Evolutionary conservation across 192 early-diverging fungal species (phyloP).

Genomic region (Coemansia sp.): DNA sequence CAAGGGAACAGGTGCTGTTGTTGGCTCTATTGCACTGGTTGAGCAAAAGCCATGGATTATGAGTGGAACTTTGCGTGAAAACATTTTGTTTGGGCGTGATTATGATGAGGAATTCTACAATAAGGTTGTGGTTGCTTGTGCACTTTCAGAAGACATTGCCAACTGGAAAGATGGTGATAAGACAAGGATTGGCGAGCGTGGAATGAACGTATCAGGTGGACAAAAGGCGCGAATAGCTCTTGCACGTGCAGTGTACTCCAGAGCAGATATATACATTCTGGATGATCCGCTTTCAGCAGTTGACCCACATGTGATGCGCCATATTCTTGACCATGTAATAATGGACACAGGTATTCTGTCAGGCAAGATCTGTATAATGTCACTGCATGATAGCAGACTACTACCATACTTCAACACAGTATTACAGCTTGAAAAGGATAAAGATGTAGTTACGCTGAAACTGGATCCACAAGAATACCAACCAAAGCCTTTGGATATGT

Average conservation of each 20-base stretch:
- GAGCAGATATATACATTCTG: slow-evolving; percentile 71
- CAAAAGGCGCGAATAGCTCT: too few species aligned
- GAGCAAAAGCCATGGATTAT: too few species aligned
- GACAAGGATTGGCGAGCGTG: too few species aligned
- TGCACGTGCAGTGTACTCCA: too few species aligned
- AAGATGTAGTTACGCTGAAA: neutral
- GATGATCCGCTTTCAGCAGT: slow-evolving; percentile 90
- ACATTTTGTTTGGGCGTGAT: too few species aligned
- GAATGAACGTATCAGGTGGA: too few species aligned
- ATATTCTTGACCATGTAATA: slow-evolving; percentile 66
- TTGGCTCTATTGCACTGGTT: neutral
- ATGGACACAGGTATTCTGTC: slow-evolving; percentile 58
- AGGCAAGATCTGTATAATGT: slow-evolving; percentile 79
- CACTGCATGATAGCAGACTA: slow-evolving; percentile 65
- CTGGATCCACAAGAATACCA: too few species aligned
- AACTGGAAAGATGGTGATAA: too few species aligned
- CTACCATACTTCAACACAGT: slow-evolving; percentile 62
- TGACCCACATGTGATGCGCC: slow-evolving; percentile 70
- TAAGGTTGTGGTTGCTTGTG: too few species aligned
- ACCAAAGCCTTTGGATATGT: neutral
- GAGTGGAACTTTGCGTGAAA: too few species aligned
- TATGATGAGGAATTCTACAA: too few species aligned
- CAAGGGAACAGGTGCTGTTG: slow-evolving; percentile 50
- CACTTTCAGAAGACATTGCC: too few species aligned
- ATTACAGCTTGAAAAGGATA: slow-evolving; percentile 68